Base-by-base conservation (phyloP, 2,329 filamentous ascomycete species). In the Didymella keratinophila region DNA sequence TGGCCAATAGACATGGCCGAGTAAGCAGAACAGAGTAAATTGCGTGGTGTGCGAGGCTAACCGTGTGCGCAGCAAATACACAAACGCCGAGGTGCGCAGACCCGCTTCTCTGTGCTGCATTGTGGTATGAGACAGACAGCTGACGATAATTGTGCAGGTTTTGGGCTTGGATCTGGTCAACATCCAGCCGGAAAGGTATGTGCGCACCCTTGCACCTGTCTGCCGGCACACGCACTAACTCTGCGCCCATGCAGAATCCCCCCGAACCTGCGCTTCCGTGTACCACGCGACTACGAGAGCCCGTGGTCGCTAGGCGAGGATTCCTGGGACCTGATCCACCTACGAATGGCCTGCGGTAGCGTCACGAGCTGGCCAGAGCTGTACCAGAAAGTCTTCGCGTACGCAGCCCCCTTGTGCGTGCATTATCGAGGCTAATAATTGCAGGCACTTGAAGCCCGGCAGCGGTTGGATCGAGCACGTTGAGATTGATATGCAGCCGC, bases 1-100 rank as follows among this genome's bases (percentile, higher is more conserved):
- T 98, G 94, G 94, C 87, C 90, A 39, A 91, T 96, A 68, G 90
- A 94, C 66, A 89, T 97, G 78, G 90, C 90, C 62, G 88, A 90
- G 85, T 92, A 81, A 79, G 86, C 63, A 65, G 60, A 63, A 41
- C 18, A 23, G 9, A 10, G 20, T 11, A 23, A n/a, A 47, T 43
- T 60, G 39, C 51, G 52, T 58, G 39, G 47, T 32, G 8, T 52
- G 41, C 60, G 37, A 58, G 50, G 72, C 74, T 77, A 75, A 77
- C 67, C 48, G 51, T 48, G 60, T 62, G 37, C 62, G 61, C 71
- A 83, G 80, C 67, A 82, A 82, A 73, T 88, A 85, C 70, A 80
- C 80, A 12, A 71, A 84, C 20, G 83, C 86, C 50, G 84, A 87
- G 74, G 79, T 80, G 65, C 60, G 75, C 61, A 58, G 45, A 44